Percentiles rank a stretch among this genome's conserved stretches.
Evolutionary conservation across 306 rosid genomes (phyloP).

Genomic region (Rosa chinensis): DNA sequence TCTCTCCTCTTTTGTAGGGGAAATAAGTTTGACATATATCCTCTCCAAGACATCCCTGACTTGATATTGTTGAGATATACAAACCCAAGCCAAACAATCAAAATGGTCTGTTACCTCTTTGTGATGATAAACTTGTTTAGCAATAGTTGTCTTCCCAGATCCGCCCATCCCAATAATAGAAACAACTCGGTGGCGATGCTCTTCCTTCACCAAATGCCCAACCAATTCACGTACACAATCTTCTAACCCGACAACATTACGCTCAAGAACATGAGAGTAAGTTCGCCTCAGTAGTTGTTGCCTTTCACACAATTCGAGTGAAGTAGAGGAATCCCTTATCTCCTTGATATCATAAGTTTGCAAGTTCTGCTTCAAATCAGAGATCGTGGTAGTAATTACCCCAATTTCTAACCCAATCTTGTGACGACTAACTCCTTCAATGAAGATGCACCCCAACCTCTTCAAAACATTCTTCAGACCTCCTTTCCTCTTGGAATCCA

Average conservation of each 20-base stretch:
- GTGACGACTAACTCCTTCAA: conserved; percentile 15
- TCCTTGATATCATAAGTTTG: not conserved
- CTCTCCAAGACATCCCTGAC: not conserved
- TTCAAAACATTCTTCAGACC: not conserved
- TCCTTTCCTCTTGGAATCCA: not conserved
- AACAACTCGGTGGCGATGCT: not conserved
- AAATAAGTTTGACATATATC: conserved; percentile 1
- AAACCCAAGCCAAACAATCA: conserved; percentile 17
- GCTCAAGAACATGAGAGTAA: conserved; percentile 4
- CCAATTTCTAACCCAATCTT: conserved; percentile 27
- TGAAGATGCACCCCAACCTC: conserved; percentile 23
- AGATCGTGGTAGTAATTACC: conserved; percentile 24
- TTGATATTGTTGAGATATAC: conserved; percentile 18
- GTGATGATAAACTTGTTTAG: conserved; percentile 18
- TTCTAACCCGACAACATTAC: not conserved
- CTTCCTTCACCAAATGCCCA: not conserved
- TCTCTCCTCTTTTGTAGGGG: conserved; percentile 15
- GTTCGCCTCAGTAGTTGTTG: conserved; percentile 32
- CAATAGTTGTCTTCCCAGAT: conserved; percentile 21
- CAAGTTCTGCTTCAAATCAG: conserved; percentile 31
- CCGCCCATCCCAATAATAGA: conserved; percentile 30
- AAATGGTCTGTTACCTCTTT: not conserved
- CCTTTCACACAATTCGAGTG: too few species aligned
- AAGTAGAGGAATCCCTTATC: too few species aligned
- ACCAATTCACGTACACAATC: not conserved